A percentile compares a stretch with the other conserved stretches of the same genome.
Conservation (phyloP, 2,329 filamentous ascomycete species). For the Aureobasidium sp. region DNA sequence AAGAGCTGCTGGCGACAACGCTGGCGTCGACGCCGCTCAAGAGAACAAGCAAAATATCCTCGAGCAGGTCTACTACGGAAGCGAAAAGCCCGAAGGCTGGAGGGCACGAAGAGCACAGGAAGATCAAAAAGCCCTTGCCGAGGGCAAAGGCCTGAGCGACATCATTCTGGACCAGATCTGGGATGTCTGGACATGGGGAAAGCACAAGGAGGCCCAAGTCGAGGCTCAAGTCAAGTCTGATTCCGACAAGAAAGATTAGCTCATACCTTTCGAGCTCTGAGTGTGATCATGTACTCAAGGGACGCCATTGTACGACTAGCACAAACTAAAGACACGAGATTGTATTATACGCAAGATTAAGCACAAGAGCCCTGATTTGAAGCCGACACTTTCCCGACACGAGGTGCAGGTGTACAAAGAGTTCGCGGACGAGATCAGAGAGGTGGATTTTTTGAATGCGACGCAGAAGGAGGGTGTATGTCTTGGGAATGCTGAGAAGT, state of each 20-base stretch:
- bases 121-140: conserved; percentile 37
- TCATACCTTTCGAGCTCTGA: not conserved
- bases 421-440: not conserved
- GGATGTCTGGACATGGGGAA: conserved; percentile 21
- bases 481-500: not conserved
- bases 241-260: conserved; percentile 5
- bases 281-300: not conserved
- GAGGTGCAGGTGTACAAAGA: not conserved
- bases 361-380: too few species aligned
- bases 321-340: not conserved
- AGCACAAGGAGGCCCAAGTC: conserved; percentile 19
- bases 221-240: conserved; percentile 19
- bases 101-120: conserved; percentile 37
- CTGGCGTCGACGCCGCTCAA: conserved; percentile 20
- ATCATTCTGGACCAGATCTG: conserved; percentile 34
- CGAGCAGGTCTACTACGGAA: conserved; percentile 34
- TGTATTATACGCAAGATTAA: not conserved
- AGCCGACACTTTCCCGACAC: too few species aligned
- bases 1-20: conserved; percentile 31
- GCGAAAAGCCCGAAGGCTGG: conserved; percentile 38
- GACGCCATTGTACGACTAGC: not conserved
- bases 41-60: conserved; percentile 23
- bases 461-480: not conserved
- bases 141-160: conserved; percentile 32
- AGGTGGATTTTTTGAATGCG: not conserved